Conservation (phyloP, 2,329 filamentous ascomycete species). For the Keithomyces neogunnii region DNA sequence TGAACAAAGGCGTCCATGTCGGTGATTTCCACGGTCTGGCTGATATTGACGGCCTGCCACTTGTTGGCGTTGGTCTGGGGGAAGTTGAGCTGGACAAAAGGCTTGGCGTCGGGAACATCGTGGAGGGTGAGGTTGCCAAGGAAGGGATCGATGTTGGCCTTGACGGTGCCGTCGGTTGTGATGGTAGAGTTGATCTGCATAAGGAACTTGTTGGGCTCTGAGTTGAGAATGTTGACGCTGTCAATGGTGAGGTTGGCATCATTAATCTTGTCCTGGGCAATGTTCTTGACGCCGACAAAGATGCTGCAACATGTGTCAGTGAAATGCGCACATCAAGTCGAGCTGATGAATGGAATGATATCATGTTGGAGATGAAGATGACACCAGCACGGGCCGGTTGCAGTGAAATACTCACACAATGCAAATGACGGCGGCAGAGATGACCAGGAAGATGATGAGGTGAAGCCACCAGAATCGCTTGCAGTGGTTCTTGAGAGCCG, state of each 20-base stretch:
- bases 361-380: no score
- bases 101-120: conserved; percentile 34
- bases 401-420: conserved; percentile 44
- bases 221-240: conserved; percentile 39
- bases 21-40: conserved; percentile 36
- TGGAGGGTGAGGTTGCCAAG: conserved; percentile 46
- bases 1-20: conserved; percentile 40
- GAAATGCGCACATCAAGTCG: no score
- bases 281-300: conserved; percentile 46
- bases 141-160: conserved; percentile 43
- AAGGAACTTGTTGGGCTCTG: conserved; percentile 33
- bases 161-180: conserved; percentile 39
- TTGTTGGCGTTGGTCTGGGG: conserved; percentile 41
- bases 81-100: conserved; percentile 44
- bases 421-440: conserved; percentile 47
- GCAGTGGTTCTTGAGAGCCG: conserved; percentile 37
- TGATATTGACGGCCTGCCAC: conserved; percentile 42
- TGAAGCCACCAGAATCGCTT: conserved; percentile 55
- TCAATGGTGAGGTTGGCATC: conserved; percentile 43
- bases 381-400: no score
- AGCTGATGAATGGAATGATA: no score
- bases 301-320: conserved; percentile 29
- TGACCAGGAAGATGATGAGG: conserved; percentile 38
- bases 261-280: conserved; percentile 49
- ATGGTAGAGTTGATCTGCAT: conserved; percentile 51